Evolutionary conservation across 1,284 basidiomycete genomes (phyloP).

Genomic region (Moesziomyces aphidis): DNA sequence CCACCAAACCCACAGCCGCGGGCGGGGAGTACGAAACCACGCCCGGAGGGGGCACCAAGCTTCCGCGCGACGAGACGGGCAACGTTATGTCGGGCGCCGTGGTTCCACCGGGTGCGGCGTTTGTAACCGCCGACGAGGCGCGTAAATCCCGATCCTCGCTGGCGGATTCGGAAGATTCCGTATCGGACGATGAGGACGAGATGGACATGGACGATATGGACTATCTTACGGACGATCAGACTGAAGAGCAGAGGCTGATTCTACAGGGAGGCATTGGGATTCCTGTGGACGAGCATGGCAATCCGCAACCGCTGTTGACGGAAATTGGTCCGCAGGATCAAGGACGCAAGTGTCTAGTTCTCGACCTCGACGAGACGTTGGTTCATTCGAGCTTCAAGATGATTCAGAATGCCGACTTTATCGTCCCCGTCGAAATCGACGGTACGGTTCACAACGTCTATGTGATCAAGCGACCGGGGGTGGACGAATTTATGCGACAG

Average conservation of each 20-base stretch:
- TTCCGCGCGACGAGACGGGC: constrained; percentile 73
- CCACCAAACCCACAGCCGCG: neutral
- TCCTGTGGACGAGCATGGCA: constrained; percentile 84
- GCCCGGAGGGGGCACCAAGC: constrained; percentile 59
- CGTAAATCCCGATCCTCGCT: constrained; percentile 15
- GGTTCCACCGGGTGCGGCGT: constrained; percentile 77
- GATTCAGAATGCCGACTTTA: constrained; percentile 80
- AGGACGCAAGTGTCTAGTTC: constrained; percentile 87
- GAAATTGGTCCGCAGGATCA: constrained; percentile 78
- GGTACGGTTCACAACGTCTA: constrained; percentile 98
- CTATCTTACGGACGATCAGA: constrained; percentile 72
- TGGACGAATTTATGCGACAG: constrained; percentile 93
- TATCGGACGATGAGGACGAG: constrained; percentile 60
- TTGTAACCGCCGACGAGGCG: constrained; percentile 64
- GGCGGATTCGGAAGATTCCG: constrained; percentile 1
- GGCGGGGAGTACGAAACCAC: constrained; percentile 32
- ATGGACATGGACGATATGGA: constrained; percentile 69
- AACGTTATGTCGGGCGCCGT: constrained; percentile 78
- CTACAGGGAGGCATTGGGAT: constrained; percentile 84
- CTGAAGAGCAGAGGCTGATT: constrained; percentile 83
- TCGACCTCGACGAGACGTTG: constrained; percentile 95
- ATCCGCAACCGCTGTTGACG: constrained; percentile 84
- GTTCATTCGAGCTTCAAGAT: constrained; percentile 76
- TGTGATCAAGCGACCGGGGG: constrained; percentile 97
- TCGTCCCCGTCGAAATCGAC: constrained; percentile 99